Percentiles rank a stretch among this genome's conserved stretches.
Conservation (phyloP, 1,284 basidiomycete genomes). For the Heterobasidion occidentale region DNA sequence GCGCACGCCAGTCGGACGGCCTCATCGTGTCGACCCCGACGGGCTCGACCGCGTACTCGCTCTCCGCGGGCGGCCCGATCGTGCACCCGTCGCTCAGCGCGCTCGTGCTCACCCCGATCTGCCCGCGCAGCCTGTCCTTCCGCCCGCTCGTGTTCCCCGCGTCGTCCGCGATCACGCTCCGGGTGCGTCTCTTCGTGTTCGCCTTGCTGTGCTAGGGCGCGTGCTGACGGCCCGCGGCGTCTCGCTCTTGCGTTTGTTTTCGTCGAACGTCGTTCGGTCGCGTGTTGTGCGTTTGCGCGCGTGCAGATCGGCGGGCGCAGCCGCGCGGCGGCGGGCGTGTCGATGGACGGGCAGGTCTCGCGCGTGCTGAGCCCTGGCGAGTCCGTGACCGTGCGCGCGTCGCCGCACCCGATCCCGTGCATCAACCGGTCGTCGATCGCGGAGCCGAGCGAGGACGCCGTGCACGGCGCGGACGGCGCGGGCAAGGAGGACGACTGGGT, state of each 20-base stretch:
- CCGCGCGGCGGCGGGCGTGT: constrained; percentile 82
- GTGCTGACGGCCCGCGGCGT: too few species aligned
- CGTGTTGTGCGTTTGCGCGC: not conserved
- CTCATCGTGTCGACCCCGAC: constrained; percentile 94
- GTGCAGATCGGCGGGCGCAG: constrained; percentile 77
- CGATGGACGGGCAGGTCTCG: constrained; percentile 87
- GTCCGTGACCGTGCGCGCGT: constrained; percentile 79
- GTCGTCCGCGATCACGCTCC: constrained; percentile 75
- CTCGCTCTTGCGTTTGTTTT: not conserved
- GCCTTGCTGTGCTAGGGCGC: too few species aligned
- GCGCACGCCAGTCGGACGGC: constrained; percentile 73
- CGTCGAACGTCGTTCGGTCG: not conserved
- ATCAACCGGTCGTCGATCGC: constrained; percentile 77
- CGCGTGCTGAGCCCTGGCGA: constrained; percentile 78
- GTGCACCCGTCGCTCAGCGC: constrained; percentile 91
- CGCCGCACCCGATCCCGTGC: constrained; percentile 88
- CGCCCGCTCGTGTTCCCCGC: constrained; percentile 86
- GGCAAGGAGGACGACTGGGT: constrained; percentile 94
- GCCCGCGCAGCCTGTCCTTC: constrained; percentile 89
- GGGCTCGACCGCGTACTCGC: constrained; percentile 94
- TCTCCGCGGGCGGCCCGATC: constrained; percentile 94
- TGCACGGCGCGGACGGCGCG: constrained; percentile 31
- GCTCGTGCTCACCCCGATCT: constrained; percentile 90
- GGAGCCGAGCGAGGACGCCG: constrained; percentile 26
- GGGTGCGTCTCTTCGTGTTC: constrained; percentile 42